phyloP scores from a whole-genome alignment of 345 rosid species.

The Psidium guajava region DNA sequence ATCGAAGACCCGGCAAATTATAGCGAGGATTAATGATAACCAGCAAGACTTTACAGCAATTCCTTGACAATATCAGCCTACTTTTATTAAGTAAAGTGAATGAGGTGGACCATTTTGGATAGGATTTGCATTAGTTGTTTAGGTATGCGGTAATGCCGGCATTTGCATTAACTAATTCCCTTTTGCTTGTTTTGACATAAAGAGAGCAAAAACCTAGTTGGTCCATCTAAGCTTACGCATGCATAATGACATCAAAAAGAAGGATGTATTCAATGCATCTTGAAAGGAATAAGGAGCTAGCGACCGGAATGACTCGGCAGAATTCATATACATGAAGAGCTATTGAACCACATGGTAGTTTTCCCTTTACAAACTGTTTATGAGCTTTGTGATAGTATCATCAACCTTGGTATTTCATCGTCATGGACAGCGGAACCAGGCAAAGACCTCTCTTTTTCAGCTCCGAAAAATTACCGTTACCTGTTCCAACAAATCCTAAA shows the following conservation, averaged over 20 bases:
- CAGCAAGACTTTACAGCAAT: background rate
- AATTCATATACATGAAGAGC: background rate
- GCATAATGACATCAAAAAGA: background rate
- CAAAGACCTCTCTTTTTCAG: slow-evolving; percentile 59
- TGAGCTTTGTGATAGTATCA: background rate
- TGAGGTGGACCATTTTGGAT: background rate
- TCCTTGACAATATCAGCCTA: background rate
- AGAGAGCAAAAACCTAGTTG: background rate
- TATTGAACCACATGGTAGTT: background rate
- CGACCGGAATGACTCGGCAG: background rate
- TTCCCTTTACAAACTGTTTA: background rate
- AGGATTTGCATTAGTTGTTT: background rate
- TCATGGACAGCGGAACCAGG: slow-evolving; percentile 51
- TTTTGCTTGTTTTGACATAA: background rate
- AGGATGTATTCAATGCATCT: background rate
- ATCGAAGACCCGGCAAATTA: background rate
- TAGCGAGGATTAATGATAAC: background rate
- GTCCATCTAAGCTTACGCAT: background rate
- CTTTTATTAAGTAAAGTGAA: background rate
- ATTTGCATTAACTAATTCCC: background rate
- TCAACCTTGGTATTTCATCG: slow-evolving; percentile 33
- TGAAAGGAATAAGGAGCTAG: background rate
- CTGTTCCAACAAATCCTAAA: slow-evolving; percentile 4
- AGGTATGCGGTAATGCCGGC: background rate
- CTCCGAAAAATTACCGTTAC: slow-evolving; percentile 22